Percentiles rank a stretch among this genome's conserved stretches.
phyloP scores from a whole-genome alignment of 129 eudicot species.

The Apium graveolens region DNA sequence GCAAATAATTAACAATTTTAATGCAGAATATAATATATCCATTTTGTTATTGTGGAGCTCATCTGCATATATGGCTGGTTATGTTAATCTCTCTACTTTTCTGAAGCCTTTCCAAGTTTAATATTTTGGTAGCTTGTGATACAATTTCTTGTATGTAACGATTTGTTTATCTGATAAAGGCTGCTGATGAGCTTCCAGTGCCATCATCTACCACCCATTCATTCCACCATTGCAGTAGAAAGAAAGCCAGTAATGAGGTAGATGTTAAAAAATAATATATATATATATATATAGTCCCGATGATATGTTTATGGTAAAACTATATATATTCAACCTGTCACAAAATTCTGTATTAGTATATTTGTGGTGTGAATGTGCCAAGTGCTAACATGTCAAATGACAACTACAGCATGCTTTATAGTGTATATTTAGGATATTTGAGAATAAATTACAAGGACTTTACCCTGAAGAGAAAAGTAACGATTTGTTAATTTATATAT shows the following conservation, averaged over 20 bases:
- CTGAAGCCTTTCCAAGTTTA: background rate
- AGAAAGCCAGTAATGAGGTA: slow-evolving; percentile 53
- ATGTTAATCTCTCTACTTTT: background rate
- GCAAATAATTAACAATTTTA: too few relatives aligned
- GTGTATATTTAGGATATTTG: background rate
- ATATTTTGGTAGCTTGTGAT: background rate
- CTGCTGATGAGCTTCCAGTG: slow-evolving; percentile 31
- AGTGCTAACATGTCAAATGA: background rate
- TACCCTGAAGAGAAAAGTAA: background rate
- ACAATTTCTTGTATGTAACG: background rate
- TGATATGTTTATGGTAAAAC: background rate
- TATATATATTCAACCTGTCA: too few relatives aligned
- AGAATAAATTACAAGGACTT: background rate
- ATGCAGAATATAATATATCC: too few relatives aligned
- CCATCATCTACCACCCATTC: slow-evolving; percentile 22
- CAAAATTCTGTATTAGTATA: background rate
- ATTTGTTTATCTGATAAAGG: slow-evolving; percentile 17
- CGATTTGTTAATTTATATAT: background rate
- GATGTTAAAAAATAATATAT: background rate
- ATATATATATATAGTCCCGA: too few relatives aligned
- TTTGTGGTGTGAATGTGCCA: too few relatives aligned
- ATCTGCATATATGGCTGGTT: too few relatives aligned
- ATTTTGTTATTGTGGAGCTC: too few relatives aligned
- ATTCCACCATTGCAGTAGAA: slow-evolving; percentile 27
- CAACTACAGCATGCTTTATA: background rate